phyloP scores from a whole-genome alignment of 2,329 filamentous ascomycete species.

The Neurospora sp. region DNA sequence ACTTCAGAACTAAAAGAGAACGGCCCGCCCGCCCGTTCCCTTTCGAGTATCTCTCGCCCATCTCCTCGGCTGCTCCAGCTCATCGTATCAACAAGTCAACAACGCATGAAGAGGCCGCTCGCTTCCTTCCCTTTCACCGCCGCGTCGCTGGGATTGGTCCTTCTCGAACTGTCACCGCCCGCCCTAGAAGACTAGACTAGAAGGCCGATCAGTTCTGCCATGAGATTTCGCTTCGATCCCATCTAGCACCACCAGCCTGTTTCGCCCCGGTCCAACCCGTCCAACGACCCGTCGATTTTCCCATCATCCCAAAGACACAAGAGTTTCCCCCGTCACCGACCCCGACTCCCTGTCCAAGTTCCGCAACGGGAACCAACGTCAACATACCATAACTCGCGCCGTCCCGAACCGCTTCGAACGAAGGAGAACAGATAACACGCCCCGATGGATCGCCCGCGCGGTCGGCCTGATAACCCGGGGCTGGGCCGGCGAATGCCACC shows the following conservation, averaged over 20 bases:
- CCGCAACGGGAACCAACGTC: not conserved
- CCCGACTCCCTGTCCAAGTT: not conserved
- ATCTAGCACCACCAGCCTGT: slow-evolving; percentile 9
- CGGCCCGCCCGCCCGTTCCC: not conserved
- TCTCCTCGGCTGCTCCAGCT: slow-evolving; percentile 1
- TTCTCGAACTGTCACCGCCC: not conserved
- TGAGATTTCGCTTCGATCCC: slow-evolving; percentile 16
- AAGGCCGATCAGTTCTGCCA: slow-evolving; percentile 5
- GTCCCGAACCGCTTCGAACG: not conserved
- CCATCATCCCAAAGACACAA: not conserved
- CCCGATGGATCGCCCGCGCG: slow-evolving; percentile 21
- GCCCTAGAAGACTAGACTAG: not conserved
- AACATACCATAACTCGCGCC: not conserved
- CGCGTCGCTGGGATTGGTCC: slow-evolving; percentile 2
- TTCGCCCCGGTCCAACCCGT: slow-evolving; percentile 11
- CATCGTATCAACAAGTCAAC: slow-evolving; percentile 4
- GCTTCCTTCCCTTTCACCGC: slow-evolving; percentile 10
- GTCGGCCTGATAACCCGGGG: slow-evolving; percentile 27
- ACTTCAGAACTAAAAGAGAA: not conserved
- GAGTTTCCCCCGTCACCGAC: not conserved
- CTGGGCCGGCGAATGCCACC: slow-evolving; percentile 22
- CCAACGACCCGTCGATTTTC: slow-evolving; percentile 1
- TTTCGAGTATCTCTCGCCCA: slow-evolving; percentile 8
- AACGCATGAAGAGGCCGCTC: slow-evolving; percentile 4
- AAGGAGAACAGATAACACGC: slow-evolving; percentile 5